Conservation (phyloP, 2,329 filamentous ascomycete genomes). For the Arthrobotrys entomopaga region DNA sequence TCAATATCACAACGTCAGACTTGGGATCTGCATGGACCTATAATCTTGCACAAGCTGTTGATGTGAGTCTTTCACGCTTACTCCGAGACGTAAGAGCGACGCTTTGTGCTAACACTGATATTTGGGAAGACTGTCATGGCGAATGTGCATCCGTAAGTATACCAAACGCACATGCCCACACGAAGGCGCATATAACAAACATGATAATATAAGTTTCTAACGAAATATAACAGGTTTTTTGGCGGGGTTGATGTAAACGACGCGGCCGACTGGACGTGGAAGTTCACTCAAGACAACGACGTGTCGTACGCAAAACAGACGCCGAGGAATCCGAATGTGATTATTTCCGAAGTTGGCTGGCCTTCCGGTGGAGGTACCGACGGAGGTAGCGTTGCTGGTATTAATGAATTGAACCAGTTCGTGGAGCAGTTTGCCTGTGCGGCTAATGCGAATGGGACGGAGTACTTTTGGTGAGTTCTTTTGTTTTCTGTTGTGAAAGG, state of each 20-base stretch:
- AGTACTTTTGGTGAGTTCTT: constrained; percentile 83
- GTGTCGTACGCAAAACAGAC: constrained; percentile 71
- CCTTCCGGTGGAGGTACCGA: constrained; percentile 82
- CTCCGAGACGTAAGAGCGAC: too few species aligned
- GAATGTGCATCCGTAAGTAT: constrained; percentile 79
- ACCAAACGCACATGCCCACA: too few species aligned
- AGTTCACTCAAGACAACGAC: constrained; percentile 81
- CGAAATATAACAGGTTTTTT: constrained; percentile 72
- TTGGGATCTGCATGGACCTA: constrained; percentile 86
- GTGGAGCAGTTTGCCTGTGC: constrained; percentile 86
- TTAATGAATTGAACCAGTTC: constrained; percentile 84
- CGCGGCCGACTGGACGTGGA: constrained; percentile 82
- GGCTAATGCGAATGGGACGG: constrained; percentile 80
- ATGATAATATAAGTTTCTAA: constrained; percentile 8
- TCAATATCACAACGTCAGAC: constrained; percentile 88
- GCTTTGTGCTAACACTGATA: constrained; percentile 12
- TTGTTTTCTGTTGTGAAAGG: too few species aligned
- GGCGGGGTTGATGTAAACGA: constrained; percentile 75
- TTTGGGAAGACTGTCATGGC: constrained; percentile 74
- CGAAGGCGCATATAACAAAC: neutral
- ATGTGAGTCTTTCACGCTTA: constrained; percentile 67
- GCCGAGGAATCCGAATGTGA: constrained; percentile 71
- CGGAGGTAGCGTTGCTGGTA: constrained; percentile 77
- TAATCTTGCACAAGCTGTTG: constrained; percentile 74
- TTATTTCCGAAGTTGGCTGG: constrained; percentile 94